Percentiles rank a stretch among this genome's conserved stretches.
Evolutionary conservation across 2,329 filamentous ascomycete genomes (phyloP).

Genomic region (Trichophyton verrucosum): DNA sequence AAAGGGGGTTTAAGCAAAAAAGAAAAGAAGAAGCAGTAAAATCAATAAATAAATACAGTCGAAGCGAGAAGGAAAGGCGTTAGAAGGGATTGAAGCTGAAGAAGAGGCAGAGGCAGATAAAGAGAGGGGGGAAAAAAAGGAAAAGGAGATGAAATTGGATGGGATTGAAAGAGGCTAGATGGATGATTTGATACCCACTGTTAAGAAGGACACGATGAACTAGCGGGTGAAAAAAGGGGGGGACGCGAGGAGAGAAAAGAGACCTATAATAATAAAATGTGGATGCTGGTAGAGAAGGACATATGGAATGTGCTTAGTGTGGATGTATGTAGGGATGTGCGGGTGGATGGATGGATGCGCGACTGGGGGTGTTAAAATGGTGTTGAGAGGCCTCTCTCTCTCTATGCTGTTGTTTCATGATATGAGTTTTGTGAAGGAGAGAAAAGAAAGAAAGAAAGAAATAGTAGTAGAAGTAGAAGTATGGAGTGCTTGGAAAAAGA

Average conservation of each 20-base stretch:
- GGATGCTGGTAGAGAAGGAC: not conserved
- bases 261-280: not conserved
- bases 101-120: not conserved
- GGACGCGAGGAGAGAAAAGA: not conserved
- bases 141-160: not conserved
- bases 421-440: not conserved
- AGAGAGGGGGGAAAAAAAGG: not conserved
- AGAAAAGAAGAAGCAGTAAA: not conserved
- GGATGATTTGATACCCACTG: not conserved
- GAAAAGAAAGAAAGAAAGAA: not conserved
- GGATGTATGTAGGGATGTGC: not conserved
- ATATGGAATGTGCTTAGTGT: not conserved
- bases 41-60: constrained; percentile 6
- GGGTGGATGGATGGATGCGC: not conserved
- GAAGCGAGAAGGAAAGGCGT: not conserved
- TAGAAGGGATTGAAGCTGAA: too few species aligned
- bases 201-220: not conserved
- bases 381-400: not conserved
- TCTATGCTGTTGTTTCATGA: not conserved
- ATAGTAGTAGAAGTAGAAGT: too few species aligned
- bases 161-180: not conserved
- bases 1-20: not conserved
- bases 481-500: not conserved
- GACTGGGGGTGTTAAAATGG: not conserved
- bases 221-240: constrained; percentile 1